A percentile compares a stretch with the other conserved stretches of the same genome.
Evolutionary conservation across 495 filamentous ascomycete species (phyloP).

Genomic region (Elaphomyces granulatus): DNA sequence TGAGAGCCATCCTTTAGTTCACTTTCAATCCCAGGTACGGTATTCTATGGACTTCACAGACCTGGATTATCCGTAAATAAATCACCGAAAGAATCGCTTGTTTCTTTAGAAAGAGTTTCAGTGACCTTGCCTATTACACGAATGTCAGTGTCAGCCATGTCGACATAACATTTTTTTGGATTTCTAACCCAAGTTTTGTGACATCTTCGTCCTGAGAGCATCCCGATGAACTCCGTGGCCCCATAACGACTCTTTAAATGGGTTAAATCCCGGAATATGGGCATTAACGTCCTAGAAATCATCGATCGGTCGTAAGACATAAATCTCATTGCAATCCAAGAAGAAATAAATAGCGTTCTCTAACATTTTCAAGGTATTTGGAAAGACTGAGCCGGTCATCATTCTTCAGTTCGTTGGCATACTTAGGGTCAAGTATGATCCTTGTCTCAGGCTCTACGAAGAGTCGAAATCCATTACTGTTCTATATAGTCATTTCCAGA

Average conservation of each 20-base stretch:
- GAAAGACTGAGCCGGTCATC: background rate
- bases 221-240: background rate
- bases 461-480: background rate
- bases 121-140: background rate
- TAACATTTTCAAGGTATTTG: background rate
- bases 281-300: background rate
- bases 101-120: background rate
- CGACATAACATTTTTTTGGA: background rate
- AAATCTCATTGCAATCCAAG: background rate
- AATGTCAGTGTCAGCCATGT: too few relatives aligned
- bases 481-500: background rate
- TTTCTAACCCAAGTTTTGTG: background rate
- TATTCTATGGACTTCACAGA: background rate
- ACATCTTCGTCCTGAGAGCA: background rate
- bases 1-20: background rate
- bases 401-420: slow-evolving; percentile 1
- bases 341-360: too few relatives aligned
- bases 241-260: background rate
- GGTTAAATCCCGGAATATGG: background rate
- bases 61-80: background rate
- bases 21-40: background rate
- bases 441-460: background rate
- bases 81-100: background rate
- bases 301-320: background rate
- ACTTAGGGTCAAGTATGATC: slow-evolving; percentile 1